These are phyloP conservation scores for Rutstroemia sp. DNA, from an alignment of 2,329 filamentous ascomycete genomes.

Conservation along the genomic window DNA sequence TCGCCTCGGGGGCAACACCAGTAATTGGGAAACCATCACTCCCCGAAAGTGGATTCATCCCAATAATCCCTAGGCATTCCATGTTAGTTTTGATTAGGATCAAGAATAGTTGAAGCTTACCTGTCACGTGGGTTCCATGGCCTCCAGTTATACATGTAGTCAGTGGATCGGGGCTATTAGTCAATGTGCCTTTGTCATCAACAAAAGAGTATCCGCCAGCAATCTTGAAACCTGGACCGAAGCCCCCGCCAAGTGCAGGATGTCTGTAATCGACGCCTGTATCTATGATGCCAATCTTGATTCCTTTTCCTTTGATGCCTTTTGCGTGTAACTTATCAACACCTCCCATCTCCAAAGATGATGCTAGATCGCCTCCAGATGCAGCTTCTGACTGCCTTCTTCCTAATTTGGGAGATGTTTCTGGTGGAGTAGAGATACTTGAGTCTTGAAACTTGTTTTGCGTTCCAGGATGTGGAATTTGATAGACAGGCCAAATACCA, in stretches of 20 bases:
- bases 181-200: conserved; percentile 35
- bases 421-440: background rate
- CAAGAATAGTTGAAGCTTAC: conserved; percentile 1
- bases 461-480: background rate
- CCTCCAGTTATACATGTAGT: conserved; percentile 17
- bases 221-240: conserved; percentile 51
- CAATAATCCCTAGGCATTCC: conserved; percentile 16
- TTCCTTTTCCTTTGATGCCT: conserved; percentile 39
- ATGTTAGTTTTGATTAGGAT: background rate
- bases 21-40: conserved; percentile 12
- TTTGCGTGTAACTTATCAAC: conserved; percentile 36
- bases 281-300: conserved; percentile 34
- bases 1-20: conserved; percentile 20
- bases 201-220: conserved; percentile 50
- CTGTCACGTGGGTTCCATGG: conserved; percentile 21
- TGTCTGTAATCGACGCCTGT: conserved; percentile 52
- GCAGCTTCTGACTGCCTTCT: background rate
- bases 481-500: conserved; percentile 1
- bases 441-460: background rate
- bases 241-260: conserved; percentile 56
- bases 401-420: background rate
- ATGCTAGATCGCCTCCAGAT: background rate
- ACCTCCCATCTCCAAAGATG: conserved; percentile 14
- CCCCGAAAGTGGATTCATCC: conserved; percentile 13
- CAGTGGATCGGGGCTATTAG: conserved; percentile 14